These are phyloP conservation scores for Hypericum androsaemum DNA, from an alignment of 345 rosid species.

Conservation along the genomic window DNA sequence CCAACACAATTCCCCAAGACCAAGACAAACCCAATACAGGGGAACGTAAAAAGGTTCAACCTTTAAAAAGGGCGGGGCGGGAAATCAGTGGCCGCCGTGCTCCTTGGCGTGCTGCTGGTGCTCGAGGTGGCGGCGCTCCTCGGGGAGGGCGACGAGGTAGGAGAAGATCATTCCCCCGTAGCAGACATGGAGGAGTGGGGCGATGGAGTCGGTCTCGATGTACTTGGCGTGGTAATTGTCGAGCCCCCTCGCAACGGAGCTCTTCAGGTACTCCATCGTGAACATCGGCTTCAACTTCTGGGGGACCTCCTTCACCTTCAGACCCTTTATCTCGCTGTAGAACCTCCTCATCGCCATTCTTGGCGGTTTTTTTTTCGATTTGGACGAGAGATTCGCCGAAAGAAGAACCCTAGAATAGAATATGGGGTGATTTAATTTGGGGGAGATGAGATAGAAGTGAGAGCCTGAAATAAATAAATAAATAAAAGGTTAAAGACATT, in stretches of 20 bases:
- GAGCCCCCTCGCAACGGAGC: slow-evolving; percentile 38
- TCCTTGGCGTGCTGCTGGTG: slow-evolving; percentile 77
- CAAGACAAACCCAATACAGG: too few species aligned
- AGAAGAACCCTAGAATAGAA: too few species aligned
- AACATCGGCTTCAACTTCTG: slow-evolving; percentile 60
- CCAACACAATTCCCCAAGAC: too few species aligned
- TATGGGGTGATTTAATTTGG: too few species aligned
- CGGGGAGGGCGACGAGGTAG: slow-evolving; percentile 79
- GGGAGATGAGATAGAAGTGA: too few species aligned
- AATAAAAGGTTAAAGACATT: too few species aligned
- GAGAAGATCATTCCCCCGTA: slow-evolving; percentile 69
- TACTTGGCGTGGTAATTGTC: slow-evolving; percentile 75
- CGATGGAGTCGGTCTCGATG: slow-evolving; percentile 67
- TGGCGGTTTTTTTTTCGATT: background rate
- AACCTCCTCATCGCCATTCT: slow-evolving; percentile 60
- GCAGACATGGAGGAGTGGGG: slow-evolving; percentile 67
- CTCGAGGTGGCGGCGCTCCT: slow-evolving; percentile 91
- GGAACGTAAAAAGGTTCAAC: too few species aligned
- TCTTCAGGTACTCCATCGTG: slow-evolving; percentile 39
- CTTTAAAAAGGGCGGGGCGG: too few species aligned
- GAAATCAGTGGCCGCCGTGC: slow-evolving; percentile 53
- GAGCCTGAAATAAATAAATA: too few species aligned
- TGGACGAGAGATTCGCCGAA: too few species aligned
- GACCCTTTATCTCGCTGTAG: slow-evolving; percentile 62
- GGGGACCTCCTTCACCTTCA: slow-evolving; percentile 76